Percentiles rank a stretch among this genome's conserved stretches.
phyloP scores from a whole-genome alignment of 2,329 filamentous ascomycete genomes.

The Neopestalotiopsis sp. region DNA sequence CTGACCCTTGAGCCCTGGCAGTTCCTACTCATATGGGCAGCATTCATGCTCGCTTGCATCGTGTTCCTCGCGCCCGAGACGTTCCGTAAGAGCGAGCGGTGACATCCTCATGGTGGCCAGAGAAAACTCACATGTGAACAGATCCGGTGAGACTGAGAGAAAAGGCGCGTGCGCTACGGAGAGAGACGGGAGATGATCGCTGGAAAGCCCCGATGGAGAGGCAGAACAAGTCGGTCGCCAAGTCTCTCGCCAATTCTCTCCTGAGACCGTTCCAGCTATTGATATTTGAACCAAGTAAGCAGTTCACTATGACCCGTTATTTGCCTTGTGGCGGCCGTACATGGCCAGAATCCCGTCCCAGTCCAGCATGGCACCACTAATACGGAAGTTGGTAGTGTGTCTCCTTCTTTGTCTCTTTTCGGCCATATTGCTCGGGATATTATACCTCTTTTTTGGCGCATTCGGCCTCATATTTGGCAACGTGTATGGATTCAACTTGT shows the following conservation, averaged over 20 bases:
- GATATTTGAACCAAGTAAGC: slow-evolving; percentile 70
- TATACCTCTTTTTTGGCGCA: slow-evolving; percentile 91
- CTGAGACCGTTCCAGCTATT: slow-evolving; percentile 81
- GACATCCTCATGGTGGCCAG: slow-evolving; percentile 21
- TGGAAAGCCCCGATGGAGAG: slow-evolving; percentile 82
- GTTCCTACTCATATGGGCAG: slow-evolving; percentile 80
- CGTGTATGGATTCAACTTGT: slow-evolving; percentile 78
- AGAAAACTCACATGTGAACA: slow-evolving; percentile 29
- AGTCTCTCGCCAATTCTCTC: slow-evolving; percentile 64
- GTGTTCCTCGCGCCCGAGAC: slow-evolving; percentile 83
- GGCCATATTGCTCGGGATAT: slow-evolving; percentile 82
- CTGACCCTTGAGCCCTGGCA: slow-evolving; percentile 19
- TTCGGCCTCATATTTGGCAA: slow-evolving; percentile 80
- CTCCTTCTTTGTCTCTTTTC: slow-evolving; percentile 82
- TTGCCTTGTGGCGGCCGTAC: not conserved
- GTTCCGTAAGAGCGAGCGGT: slow-evolving; percentile 66
- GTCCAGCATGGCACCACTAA: not conserved
- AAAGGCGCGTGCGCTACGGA: slow-evolving; percentile 73
- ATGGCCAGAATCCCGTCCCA: too few species aligned
- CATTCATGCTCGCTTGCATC: slow-evolving; percentile 67
- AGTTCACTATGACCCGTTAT: slow-evolving; percentile 57
- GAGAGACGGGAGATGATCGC: slow-evolving; percentile 77
- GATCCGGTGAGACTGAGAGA: slow-evolving; percentile 72
- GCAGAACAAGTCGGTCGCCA: slow-evolving; percentile 68
- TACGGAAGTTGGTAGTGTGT: not conserved